Evolutionary conservation across 805 yeast species (phyloP).

Genomic region (Suhomyces faveliae): DNA sequence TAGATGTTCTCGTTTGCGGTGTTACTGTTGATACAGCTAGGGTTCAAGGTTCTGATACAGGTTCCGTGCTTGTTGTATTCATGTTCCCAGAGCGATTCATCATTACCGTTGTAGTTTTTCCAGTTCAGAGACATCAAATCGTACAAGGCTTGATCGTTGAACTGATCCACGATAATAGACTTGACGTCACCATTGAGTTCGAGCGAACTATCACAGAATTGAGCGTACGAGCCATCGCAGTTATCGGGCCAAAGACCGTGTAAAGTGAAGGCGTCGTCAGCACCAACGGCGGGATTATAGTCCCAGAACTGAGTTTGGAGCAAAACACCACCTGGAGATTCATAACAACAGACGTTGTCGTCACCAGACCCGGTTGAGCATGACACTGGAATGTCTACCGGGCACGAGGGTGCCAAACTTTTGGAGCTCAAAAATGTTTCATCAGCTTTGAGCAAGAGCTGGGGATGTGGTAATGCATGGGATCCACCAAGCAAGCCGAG

Average conservation of each 20-base stretch:
- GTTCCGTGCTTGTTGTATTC: conserved; percentile 95
- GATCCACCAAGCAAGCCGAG: background rate
- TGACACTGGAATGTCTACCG: conserved; percentile 56
- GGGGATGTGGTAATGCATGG: conserved; percentile 3
- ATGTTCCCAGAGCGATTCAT: conserved; percentile 77
- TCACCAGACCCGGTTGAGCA: conserved; percentile 50
- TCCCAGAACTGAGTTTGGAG: conserved; percentile 94
- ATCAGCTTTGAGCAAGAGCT: background rate
- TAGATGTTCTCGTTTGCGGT: conserved; percentile 48
- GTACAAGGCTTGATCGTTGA: conserved; percentile 52
- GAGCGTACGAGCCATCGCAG: conserved; percentile 80
- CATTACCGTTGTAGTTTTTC: conserved; percentile 72
- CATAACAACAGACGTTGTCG: conserved; percentile 67
- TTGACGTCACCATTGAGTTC: conserved; percentile 32
- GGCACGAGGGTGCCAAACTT: conserved; percentile 40
- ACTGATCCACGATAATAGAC: conserved; percentile 30
- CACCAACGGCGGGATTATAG: conserved; percentile 69
- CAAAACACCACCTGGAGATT: conserved; percentile 80
- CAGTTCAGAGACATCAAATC: conserved; percentile 59
- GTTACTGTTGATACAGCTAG: conserved; percentile 57
- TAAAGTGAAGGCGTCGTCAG: conserved; percentile 66
- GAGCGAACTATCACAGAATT: conserved; percentile 63
- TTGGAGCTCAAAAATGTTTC: background rate
- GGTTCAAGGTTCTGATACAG: conserved; percentile 77
- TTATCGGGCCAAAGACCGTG: conserved; percentile 91